Conservation (phyloP, 2,329 filamentous ascomycete genomes). For the Neopestalotiopsis sp. region DNA sequence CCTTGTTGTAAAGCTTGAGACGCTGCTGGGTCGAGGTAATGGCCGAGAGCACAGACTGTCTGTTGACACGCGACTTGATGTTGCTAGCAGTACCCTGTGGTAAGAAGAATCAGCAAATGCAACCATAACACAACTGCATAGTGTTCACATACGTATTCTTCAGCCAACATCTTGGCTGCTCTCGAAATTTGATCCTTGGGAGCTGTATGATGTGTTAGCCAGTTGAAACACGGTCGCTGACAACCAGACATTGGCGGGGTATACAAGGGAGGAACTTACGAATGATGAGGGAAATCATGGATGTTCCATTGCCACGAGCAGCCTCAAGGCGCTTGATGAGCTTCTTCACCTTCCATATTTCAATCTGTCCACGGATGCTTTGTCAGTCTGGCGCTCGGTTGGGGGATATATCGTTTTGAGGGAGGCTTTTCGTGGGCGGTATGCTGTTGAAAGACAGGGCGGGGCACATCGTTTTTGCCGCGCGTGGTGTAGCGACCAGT, state of each 20-base stretch:
- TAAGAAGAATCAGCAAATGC: slow-evolving; percentile 29
- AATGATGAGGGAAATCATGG: slow-evolving; percentile 99
- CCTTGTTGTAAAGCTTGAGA: slow-evolving; percentile 98
- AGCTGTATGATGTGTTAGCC: slow-evolving; percentile 55
- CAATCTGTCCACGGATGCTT: slow-evolving; percentile 54
- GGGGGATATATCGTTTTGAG: neutral
- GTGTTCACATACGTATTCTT: slow-evolving; percentile 86
- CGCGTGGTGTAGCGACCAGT: slow-evolving; percentile 17
- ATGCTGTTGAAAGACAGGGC: neutral
- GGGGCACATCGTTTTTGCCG: slow-evolving; percentile 15
- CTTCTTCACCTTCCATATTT: slow-evolving; percentile 99
- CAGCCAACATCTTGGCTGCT: slow-evolving; percentile 98
- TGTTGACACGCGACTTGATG: slow-evolving; percentile 99
- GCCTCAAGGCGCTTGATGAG: slow-evolving; percentile 98
- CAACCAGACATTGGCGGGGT: neutral
- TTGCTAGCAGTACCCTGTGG: slow-evolving; percentile 92
- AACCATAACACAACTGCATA: neutral
- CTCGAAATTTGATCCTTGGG: slow-evolving; percentile 98
- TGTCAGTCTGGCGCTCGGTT: neutral
- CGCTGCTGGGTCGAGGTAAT: slow-evolving; percentile 99
- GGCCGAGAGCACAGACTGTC: slow-evolving; percentile 95
- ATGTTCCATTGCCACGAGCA: slow-evolving; percentile 96
- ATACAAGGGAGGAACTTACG: slow-evolving; percentile 63
- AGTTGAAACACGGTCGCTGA: neutral
- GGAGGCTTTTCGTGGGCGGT: neutral